A percentile compares a stretch with the other conserved stretches of the same genome.
Evolutionary conservation across 2,329 filamentous ascomycete species (phyloP).

Genomic region (Blastomyces gilchristii): DNA sequence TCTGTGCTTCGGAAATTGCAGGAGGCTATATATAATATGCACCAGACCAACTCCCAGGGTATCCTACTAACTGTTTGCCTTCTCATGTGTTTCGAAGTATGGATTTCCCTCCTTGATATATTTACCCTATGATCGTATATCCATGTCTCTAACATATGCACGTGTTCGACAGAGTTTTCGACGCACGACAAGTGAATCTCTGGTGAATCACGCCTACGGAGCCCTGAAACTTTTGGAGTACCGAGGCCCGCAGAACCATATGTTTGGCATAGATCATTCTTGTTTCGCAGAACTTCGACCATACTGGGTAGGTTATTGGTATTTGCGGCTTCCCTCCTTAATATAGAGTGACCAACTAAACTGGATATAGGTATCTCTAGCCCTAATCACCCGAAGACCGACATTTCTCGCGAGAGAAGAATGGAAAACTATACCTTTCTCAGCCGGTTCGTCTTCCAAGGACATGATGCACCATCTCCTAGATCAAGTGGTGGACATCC

Average conservation of each 20-base stretch:
- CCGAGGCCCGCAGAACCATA: conserved; percentile 31
- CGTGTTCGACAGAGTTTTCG: conserved; percentile 25
- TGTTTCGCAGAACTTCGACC: conserved; percentile 31
- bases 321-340: neutral
- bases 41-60: conserved; percentile 29
- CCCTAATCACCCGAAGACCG: conserved; percentile 24
- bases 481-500: conserved; percentile 29
- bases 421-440: conserved; percentile 34
- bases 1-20: conserved; percentile 29
- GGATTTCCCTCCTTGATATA: conserved; percentile 7
- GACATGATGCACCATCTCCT: conserved; percentile 30
- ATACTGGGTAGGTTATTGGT: conserved; percentile 26
- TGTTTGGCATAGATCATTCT: conserved; percentile 32
- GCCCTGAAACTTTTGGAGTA: conserved; percentile 30
- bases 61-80: conserved; percentile 31
- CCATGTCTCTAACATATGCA: neutral
- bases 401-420: conserved; percentile 29
- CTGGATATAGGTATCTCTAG: conserved; percentile 22
- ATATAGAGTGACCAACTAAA: conserved; percentile 4
- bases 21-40: conserved; percentile 28
- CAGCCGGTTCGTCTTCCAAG: conserved; percentile 27
- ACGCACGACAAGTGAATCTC: conserved; percentile 25
- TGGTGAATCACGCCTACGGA: conserved; percentile 27
- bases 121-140: neutral
- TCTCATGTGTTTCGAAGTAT: conserved; percentile 31